Conservation (phyloP, 306 rosid genomes). For the Vigna radiata region DNA sequence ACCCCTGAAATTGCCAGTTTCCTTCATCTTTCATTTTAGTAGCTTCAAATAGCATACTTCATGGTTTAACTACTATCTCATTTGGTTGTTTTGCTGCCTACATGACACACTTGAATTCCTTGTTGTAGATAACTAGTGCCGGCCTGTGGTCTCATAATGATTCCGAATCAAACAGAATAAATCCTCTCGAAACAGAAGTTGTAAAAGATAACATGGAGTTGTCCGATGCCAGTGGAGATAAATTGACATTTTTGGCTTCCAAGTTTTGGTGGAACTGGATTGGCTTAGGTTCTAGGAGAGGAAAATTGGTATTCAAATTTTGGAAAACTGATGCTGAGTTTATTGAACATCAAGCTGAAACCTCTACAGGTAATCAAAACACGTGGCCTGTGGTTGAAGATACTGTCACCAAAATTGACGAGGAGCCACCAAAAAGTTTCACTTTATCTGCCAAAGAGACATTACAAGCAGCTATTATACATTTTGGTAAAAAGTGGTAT, state of each 20-base stretch:
- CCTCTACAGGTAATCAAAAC: slow-evolving; percentile 58
- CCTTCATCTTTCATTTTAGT: slow-evolving; percentile 7
- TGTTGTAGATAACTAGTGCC: slow-evolving; percentile 73
- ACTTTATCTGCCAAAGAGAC: slow-evolving; percentile 75
- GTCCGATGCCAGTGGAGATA: slow-evolving; percentile 68
- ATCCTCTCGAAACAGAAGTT: slow-evolving; percentile 49
- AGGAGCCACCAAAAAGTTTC: slow-evolving; percentile 65
- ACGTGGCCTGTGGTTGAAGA: slow-evolving; percentile 62
- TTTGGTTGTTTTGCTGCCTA: slow-evolving; percentile 41
- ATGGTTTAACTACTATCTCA: slow-evolving; percentile 31
- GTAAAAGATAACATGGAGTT: slow-evolving; percentile 56
- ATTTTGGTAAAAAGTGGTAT: slow-evolving; percentile 79
- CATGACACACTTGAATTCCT: slow-evolving; percentile 26
- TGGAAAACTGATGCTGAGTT: slow-evolving; percentile 77
- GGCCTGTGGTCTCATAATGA: slow-evolving; percentile 85
- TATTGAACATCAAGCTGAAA: slow-evolving; percentile 70
- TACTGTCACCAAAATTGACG: slow-evolving; percentile 60
- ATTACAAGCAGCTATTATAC: slow-evolving; percentile 69
- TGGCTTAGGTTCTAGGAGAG: slow-evolving; percentile 74
- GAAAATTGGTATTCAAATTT: slow-evolving; percentile 60
- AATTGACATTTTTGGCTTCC: slow-evolving; percentile 61
- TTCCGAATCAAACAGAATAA: slow-evolving; percentile 57
- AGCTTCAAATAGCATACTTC: background rate
- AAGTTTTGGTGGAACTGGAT: slow-evolving; percentile 80
- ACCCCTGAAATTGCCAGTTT: background rate